A percentile compares a stretch with the other conserved stretches of the same genome.
phyloP scores from a whole-genome alignment of 257 asterid genomes.

The Solanum chaucha region DNA sequence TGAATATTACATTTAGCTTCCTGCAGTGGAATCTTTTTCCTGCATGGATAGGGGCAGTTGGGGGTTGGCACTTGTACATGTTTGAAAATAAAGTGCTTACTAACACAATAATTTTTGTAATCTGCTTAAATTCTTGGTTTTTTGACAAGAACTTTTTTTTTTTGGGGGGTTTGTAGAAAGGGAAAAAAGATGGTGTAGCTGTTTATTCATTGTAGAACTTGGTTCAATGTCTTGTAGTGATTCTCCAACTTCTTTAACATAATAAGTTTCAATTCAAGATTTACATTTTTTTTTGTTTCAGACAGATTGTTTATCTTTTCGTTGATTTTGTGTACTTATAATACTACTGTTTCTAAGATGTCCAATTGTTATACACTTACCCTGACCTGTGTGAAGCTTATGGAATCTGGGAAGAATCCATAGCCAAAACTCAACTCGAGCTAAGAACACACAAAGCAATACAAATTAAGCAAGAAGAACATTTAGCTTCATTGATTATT shows the following conservation, averaged over 20 bases:
- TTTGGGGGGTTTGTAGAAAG: background rate
- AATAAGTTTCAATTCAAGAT: background rate
- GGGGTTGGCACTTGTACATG: slow-evolving; percentile 1
- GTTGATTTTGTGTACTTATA: background rate
- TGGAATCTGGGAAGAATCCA: too few species aligned
- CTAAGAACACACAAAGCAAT: too few species aligned
- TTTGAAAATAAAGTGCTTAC: background rate
- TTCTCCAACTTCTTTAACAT: background rate
- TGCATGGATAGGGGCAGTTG: background rate
- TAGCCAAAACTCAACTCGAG: too few species aligned
- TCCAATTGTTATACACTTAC: background rate
- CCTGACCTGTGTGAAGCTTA: too few species aligned
- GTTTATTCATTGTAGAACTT: background rate
- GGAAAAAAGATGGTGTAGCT: background rate
- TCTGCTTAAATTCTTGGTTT: background rate
- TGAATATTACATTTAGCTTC: background rate
- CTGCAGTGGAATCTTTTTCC: background rate
- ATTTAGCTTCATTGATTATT: too few species aligned
- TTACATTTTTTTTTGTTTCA: background rate
- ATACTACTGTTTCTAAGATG: background rate
- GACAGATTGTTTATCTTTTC: background rate
- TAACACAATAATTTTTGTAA: background rate
- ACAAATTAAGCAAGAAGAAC: too few species aligned
- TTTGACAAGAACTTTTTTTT: background rate
- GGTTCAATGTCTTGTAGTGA: background rate